Conservation (phyloP, 768 basidiomycete species). For the Russula virescens region DNA sequence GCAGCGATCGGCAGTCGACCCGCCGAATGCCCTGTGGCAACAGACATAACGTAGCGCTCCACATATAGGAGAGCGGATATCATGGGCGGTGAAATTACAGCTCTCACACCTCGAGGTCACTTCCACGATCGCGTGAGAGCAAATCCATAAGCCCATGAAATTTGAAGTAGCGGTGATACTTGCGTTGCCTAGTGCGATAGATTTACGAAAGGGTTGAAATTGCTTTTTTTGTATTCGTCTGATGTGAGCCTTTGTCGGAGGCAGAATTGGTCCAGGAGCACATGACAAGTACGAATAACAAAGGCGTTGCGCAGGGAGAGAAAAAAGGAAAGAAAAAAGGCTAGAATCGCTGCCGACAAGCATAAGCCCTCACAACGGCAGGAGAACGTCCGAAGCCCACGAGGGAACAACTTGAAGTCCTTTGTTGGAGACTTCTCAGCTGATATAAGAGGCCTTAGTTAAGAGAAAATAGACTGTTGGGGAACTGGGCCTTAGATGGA, state of each 20-base stretch:
- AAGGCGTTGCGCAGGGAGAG: too few species aligned
- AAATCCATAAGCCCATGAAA: background rate
- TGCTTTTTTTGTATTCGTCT: background rate
- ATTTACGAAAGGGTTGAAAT: background rate
- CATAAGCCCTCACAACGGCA: background rate
- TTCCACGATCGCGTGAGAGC: background rate
- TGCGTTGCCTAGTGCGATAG: background rate
- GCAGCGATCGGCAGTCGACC: background rate
- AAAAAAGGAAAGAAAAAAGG: background rate
- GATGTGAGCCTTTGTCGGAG: background rate
- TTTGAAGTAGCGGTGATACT: background rate
- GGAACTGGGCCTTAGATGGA: background rate
- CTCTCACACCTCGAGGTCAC: background rate
- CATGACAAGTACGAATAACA: background rate
- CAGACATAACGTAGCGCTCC: background rate
- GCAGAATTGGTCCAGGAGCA: background rate
- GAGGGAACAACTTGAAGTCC: background rate
- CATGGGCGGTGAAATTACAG: background rate
- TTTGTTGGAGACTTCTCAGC: background rate
- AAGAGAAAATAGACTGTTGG: too few species aligned
- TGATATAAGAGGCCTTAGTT: background rate
- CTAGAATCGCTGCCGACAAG: background rate
- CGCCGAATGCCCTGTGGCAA: background rate
- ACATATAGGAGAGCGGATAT: too few species aligned
- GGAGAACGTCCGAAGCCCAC: background rate